phyloP scores from a whole-genome alignment of 176 grass and related monocot genomes.

The Echinochloa phyllopogon region DNA sequence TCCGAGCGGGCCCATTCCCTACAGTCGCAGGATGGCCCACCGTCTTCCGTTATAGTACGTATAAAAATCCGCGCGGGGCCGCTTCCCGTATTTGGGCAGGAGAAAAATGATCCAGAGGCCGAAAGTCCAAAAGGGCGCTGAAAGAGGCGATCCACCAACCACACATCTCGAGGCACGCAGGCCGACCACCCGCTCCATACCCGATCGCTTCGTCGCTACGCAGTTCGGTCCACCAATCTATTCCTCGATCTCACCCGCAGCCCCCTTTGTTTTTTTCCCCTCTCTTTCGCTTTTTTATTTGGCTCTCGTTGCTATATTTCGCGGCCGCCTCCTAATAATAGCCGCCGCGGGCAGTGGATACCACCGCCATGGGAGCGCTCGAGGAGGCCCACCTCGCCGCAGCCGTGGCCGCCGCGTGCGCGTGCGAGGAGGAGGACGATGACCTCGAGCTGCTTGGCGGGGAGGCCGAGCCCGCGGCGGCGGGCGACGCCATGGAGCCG shows the following conservation, averaged over 20 bases:
- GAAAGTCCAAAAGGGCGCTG: background rate
- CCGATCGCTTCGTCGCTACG: background rate
- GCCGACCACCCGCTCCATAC: background rate
- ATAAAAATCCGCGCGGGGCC: background rate
- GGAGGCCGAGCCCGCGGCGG: slow-evolving; percentile 11
- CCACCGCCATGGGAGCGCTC: slow-evolving; percentile 68
- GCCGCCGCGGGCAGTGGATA: slow-evolving; percentile 32
- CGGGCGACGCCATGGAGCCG: slow-evolving; percentile 51
- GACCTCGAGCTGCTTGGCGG: slow-evolving; percentile 21
- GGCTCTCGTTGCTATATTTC: background rate
- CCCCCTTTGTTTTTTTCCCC: too few species aligned
- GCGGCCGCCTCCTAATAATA: slow-evolving; percentile 49
- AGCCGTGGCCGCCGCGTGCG: slow-evolving; percentile 38
- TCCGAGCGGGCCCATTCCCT: background rate
- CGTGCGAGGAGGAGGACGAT: slow-evolving; percentile 51
- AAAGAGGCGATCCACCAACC: background rate
- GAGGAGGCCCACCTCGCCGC: slow-evolving; percentile 65
- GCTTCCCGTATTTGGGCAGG: background rate
- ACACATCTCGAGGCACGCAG: slow-evolving; percentile 8
- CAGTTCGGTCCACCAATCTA: slow-evolving; percentile 18
- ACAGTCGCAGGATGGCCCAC: background rate
- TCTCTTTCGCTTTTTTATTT: background rate
- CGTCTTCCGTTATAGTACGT: background rate
- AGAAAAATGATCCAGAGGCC: background rate
- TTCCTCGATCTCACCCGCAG: too few species aligned